Conservation (phyloP, 371 early-diverging fungal genomes). For the Sporodiniella umbellata region DNA sequence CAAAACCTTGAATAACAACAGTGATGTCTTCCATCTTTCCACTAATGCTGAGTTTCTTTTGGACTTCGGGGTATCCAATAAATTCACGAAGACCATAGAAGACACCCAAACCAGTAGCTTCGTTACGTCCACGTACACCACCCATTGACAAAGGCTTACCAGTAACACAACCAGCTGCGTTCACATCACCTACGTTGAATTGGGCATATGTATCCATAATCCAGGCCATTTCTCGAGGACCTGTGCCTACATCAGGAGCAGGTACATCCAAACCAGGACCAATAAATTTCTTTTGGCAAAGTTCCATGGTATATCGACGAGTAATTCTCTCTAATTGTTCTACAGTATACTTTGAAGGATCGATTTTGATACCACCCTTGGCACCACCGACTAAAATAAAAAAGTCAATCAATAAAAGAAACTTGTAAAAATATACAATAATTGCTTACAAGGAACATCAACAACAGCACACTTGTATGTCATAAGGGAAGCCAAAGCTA, state of each 20-base stretch:
- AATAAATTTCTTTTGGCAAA: constrained; percentile 90
- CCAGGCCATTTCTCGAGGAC: constrained; percentile 89
- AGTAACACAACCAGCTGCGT: constrained; percentile 84
- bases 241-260: constrained; percentile 91
- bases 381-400: constrained; percentile 60
- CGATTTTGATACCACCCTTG: constrained; percentile 85
- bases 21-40: constrained; percentile 66
- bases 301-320: constrained; percentile 85
- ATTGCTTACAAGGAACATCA: constrained; percentile 80
- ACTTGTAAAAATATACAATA: not conserved
- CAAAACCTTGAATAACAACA: constrained; percentile 87
- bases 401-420: not conserved
- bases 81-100: constrained; percentile 88
- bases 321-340: constrained; percentile 86
- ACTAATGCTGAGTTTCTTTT: constrained; percentile 66
- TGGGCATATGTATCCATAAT: constrained; percentile 90
- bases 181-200: constrained; percentile 81
- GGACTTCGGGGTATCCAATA: constrained; percentile 76
- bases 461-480: constrained; percentile 93
- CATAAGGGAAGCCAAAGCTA: constrained; percentile 76
- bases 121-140: constrained; percentile 88
- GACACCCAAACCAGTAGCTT: constrained; percentile 89
- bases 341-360: constrained; percentile 75
- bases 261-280: constrained; percentile 87
- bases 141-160: constrained; percentile 87